Evolutionary conservation across 306 rosid species (phyloP).

Genomic region (Cyclanthera cordifolia): DNA sequence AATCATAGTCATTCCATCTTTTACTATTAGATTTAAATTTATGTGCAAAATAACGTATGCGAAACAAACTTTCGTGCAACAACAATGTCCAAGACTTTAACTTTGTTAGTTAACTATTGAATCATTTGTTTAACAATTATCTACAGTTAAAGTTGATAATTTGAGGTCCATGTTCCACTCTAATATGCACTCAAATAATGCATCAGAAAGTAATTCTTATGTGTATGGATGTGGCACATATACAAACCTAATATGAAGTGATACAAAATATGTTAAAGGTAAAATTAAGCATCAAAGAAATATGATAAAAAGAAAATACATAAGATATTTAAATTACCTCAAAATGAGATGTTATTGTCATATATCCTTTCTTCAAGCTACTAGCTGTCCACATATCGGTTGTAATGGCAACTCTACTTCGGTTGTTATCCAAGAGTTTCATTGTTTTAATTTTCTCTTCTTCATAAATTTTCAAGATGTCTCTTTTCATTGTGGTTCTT

Average conservation of each 20-base stretch:
- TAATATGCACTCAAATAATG: not conserved
- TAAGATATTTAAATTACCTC: not conserved
- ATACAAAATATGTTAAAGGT: not conserved
- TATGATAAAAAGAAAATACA: not conserved
- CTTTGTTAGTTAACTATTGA: not conserved
- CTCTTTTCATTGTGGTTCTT: not conserved
- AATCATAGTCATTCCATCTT: no score
- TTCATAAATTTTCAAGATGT: not conserved
- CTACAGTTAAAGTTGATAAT: not conserved
- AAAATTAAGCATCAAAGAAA: not conserved
- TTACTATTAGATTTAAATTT: no score
- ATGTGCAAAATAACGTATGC: no score
- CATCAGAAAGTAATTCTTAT: not conserved
- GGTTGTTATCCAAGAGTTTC: not conserved
- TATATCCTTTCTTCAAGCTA: not conserved
- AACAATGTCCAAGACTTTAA: not conserved
- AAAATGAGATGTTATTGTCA: not conserved
- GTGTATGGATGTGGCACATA: not conserved
- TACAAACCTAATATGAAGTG: not conserved
- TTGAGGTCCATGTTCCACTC: not conserved
- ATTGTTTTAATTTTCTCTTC: not conserved
- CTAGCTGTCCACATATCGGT: not conserved
- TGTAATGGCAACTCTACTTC: not conserved
- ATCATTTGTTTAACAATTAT: not conserved
- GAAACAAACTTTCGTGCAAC: no score